phyloP scores from a whole-genome alignment of 371 early-diverging fungal species.

The Mortierella sp. region DNA sequence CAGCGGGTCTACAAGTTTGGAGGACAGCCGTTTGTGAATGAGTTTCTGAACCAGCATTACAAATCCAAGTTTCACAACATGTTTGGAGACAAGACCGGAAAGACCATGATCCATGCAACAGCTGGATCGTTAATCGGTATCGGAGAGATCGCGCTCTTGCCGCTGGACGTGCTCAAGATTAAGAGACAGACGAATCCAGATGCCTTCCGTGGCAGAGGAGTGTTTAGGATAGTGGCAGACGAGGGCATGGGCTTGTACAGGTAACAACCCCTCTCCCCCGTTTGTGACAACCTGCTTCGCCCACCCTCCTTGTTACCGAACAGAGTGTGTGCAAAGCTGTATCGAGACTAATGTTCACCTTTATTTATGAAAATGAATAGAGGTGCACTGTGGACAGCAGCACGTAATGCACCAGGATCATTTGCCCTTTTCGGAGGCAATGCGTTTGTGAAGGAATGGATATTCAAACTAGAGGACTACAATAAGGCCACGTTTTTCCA shows the following conservation, averaged over 20 bases:
- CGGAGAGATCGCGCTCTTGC: constrained; percentile 96
- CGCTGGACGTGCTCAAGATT: constrained; percentile 97
- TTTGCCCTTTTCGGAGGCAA: constrained; percentile 98
- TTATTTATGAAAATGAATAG: constrained; percentile 40
- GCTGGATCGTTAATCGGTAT: constrained; percentile 97
- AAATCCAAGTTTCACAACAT: constrained; percentile 74
- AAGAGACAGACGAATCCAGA: constrained; percentile 96
- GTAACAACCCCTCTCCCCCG: no score
- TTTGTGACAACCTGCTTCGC: no score
- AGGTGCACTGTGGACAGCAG: constrained; percentile 98
- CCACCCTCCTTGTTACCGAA: no score
- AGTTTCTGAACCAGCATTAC: constrained; percentile 88
- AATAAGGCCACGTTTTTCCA: constrained; percentile 96
- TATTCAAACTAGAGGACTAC: constrained; percentile 89
- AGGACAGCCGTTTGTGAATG: constrained; percentile 96
- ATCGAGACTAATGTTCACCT: no score
- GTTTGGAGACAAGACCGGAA: constrained; percentile 95
- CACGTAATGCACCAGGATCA: constrained; percentile 97
- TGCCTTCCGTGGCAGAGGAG: constrained; percentile 86
- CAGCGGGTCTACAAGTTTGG: constrained; percentile 98
- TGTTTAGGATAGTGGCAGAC: constrained; percentile 83
- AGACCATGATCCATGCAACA: constrained; percentile 97
- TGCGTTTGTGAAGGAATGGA: constrained; percentile 93
- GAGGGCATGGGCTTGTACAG: constrained; percentile 95
- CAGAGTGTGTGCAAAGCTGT: no score